Evolutionary conservation across 257 asterid species (phyloP).

Genomic region (Petrea volubilis): DNA sequence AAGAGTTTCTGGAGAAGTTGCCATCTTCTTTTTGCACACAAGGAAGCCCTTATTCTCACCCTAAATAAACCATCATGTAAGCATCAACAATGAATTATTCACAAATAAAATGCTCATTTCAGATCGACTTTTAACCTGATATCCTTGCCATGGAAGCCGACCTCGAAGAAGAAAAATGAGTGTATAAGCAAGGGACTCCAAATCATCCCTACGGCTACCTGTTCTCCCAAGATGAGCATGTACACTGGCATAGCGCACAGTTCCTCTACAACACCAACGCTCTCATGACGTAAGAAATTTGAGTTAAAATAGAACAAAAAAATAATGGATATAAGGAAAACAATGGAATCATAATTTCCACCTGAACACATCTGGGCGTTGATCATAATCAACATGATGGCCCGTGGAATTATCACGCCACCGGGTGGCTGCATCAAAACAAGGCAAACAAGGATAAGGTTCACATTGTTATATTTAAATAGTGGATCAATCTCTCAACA

Average conservation of each 20-base stretch:
- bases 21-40: slow-evolving; percentile 78
- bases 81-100: slow-evolving; percentile 2
- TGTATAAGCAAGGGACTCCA: slow-evolving; percentile 77
- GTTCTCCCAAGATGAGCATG: slow-evolving; percentile 83
- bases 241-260: slow-evolving; percentile 75
- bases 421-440: slow-evolving; percentile 46
- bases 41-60: slow-evolving; percentile 75
- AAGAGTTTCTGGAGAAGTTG: slow-evolving; percentile 63
- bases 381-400: slow-evolving; percentile 67
- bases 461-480: background rate
- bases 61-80: slow-evolving; percentile 27
- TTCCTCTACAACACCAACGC: slow-evolving; percentile 48
- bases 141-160: slow-evolving; percentile 78
- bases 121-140: slow-evolving; percentile 42
- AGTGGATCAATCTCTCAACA: background rate
- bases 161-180: slow-evolving; percentile 71
- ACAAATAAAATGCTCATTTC: background rate
- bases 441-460: slow-evolving; percentile 6
- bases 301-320: background rate
- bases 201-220: slow-evolving; percentile 74
- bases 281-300: background rate
- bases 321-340: background rate
- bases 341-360: slow-evolving; percentile 3
- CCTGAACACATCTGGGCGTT: slow-evolving; percentile 71
- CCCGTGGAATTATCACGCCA: slow-evolving; percentile 60